Base-by-base conservation (phyloP, 2,329 filamentous ascomycete genomes). In the Fusarium buxicola region DNA sequence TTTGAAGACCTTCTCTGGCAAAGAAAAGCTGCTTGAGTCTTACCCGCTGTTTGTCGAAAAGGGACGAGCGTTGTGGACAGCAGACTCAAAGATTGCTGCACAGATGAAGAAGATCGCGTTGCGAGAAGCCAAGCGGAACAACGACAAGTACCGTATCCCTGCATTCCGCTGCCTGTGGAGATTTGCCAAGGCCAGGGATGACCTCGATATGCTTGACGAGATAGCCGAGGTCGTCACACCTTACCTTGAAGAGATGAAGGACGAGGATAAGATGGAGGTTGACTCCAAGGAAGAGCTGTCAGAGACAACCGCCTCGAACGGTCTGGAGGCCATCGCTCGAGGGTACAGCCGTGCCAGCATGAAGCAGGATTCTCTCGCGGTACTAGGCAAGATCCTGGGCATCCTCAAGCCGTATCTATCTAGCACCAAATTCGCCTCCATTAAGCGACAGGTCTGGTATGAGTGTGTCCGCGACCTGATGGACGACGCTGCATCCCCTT, bases 1-100 rank as follows among this genome's bases (percentile, higher is more conserved):
- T 3, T 87, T 96, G 11, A 98, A 97, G 82, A 97, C 94, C 1
- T 99, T 97, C 82, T 85, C 90, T 1, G 92, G 92, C 18, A 99
- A 99, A 74, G 93, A 97, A 76, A 88, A 87, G 66, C 86, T 99
- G 28, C 81, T 98, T 3, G 84, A 88, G 38, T 89, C 91, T 7
- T 92, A 95, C 74, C 89, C 92, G 5, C 85, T 87, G 55, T 95
- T 98, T 69, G 87, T 91, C 1, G 83, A 86, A 69, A 86, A 88
- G 61, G 86, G 85, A 1, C 84, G 83, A 63, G 75, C 75, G 8
- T 79, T 92, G 27, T 88, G 87, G 81, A 77, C 80, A 41, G 74
- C 75, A 7, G 84, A 89, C 63, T 60, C 73, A 0, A 71, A 73
- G 9, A 76, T 91, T 21, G 84, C 84, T 10, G 82, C 85, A 8